phyloP scores from a whole-genome alignment of 1,284 basidiomycete species.

The Sphagnurus paluster region DNA sequence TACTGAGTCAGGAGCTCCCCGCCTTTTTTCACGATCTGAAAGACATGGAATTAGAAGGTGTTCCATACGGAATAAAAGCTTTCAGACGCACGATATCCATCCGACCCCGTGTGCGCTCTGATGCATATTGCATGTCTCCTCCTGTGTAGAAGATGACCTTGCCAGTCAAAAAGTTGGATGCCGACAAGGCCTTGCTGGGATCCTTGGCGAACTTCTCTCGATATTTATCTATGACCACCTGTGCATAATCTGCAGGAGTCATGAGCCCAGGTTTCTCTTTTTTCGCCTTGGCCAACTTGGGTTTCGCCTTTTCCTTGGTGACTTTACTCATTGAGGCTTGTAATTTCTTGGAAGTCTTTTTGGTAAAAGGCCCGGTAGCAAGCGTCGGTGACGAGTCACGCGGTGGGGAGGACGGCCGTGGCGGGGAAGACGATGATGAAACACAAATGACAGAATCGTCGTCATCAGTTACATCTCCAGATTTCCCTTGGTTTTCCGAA shows the following conservation, averaged over 20 bases:
- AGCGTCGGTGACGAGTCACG: constrained; percentile 23
- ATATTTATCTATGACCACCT: constrained; percentile 28
- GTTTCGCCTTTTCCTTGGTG: constrained; percentile 14
- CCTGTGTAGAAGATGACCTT: constrained; percentile 59
- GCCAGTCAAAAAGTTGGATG: constrained; percentile 43
- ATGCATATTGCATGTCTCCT: constrained; percentile 54
- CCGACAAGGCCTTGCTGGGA: constrained; percentile 18
- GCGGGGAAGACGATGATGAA: constrained; percentile 30
- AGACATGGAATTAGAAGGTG: background rate
- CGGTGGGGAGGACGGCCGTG: too few relatives aligned
- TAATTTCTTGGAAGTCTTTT: constrained; percentile 25
- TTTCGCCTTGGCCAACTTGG: constrained; percentile 15
- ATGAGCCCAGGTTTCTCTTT: constrained; percentile 19
- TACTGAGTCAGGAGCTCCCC: constrained; percentile 56
- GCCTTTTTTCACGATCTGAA: constrained; percentile 58
- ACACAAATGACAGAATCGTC: constrained; percentile 30
- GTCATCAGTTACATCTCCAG: constrained; percentile 13
- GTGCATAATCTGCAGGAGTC: constrained; percentile 33
- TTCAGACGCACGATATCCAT: constrained; percentile 58
- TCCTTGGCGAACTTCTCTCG: constrained; percentile 20
- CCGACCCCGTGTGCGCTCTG: constrained; percentile 46
- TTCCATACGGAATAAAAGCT: background rate
- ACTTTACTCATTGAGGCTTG: constrained; percentile 19
- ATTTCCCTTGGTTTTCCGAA: constrained; percentile 14
- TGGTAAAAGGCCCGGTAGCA: constrained; percentile 11